Base-by-base conservation (phyloP, 306 rosid genomes). In the Corylus americana region DNA sequence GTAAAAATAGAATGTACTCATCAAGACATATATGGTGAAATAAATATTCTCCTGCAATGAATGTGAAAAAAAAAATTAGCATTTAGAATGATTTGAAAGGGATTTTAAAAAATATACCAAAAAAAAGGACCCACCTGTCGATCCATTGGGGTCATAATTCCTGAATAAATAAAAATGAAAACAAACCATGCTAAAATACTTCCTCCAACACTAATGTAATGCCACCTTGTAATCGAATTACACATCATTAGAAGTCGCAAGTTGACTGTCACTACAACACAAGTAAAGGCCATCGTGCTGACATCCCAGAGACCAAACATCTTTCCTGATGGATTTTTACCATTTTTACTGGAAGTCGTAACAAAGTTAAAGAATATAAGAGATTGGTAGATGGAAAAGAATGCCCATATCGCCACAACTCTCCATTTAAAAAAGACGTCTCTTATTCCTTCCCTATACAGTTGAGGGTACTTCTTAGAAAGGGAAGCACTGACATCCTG, bases 401-500 rank as follows among this genome's bases (percentile, higher is more conserved):
- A 86, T 55, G 98, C 98, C 97, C 97, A 95, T 78, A 87, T 74
- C 59, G 92, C 92, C 81, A 95, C 94, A 25, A 95, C 98, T 88
- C 87, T 91, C 98, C 98, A 95, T 81, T 89, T 90, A 78, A 95
- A 95, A 80, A 85, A 92, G 69, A 76, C 90, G 74, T 95, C 88
- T 80, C 51, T 88, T 84, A 95, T 95, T 75, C 98, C 98, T 78
- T 91, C 98, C 87, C 75, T 83, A 84, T 95, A 95, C 75, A 95
- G 87, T 79, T 92, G 88, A 51, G 98, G 98, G 82, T 95, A 95
- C 87, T 95, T 95, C 92, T 91, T 87, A 83, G 98, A 95, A 77
- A 91, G 91, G 84, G 92, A 72, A 66, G 98, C 92, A 88, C 97
- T 91, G 74, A 95, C 96, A 89, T 95, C 98, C 98, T 95, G 87